phyloP scores from a whole-genome alignment of 306 rosid genomes.

The Styphnolobium japonicum region DNA sequence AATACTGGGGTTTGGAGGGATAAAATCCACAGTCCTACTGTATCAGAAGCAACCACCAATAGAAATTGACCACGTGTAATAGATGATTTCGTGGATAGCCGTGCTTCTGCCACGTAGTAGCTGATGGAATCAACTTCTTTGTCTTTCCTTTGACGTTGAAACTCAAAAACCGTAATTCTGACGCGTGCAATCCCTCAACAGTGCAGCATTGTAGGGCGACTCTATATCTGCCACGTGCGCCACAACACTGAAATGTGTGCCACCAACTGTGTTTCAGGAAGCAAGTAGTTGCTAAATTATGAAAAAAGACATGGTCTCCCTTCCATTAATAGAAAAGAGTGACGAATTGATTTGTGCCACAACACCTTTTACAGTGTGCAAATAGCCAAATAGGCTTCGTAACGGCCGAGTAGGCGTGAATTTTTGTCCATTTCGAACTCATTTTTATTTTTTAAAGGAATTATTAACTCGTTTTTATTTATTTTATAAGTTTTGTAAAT shows the following conservation, averaged over 20 bases:
- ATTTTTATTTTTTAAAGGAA: too few species aligned
- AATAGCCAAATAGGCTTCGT: too few species aligned
- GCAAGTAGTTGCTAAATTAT: background rate
- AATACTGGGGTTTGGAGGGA: background rate
- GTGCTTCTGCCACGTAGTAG: background rate
- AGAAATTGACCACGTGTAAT: background rate
- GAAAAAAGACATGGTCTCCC: too few species aligned
- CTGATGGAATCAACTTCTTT: background rate
- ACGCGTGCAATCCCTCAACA: background rate
- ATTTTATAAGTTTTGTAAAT: too few species aligned
- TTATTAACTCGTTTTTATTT: too few species aligned
- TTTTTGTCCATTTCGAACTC: too few species aligned
- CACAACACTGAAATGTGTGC: constrained; percentile 17
- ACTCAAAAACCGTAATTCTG: background rate
- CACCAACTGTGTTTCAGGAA: background rate
- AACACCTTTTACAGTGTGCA: too few species aligned
- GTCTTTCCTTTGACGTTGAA: background rate
- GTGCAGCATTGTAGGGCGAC: background rate
- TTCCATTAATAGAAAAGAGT: too few species aligned
- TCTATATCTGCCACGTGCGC: background rate
- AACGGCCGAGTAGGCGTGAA: too few species aligned
- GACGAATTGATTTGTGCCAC: too few species aligned
- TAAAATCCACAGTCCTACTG: background rate
- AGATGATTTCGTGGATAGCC: background rate
- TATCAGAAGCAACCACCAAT: background rate